phyloP scores from a whole-genome alignment of 1,284 basidiomycete species.

The Golubevia sp. region DNA sequence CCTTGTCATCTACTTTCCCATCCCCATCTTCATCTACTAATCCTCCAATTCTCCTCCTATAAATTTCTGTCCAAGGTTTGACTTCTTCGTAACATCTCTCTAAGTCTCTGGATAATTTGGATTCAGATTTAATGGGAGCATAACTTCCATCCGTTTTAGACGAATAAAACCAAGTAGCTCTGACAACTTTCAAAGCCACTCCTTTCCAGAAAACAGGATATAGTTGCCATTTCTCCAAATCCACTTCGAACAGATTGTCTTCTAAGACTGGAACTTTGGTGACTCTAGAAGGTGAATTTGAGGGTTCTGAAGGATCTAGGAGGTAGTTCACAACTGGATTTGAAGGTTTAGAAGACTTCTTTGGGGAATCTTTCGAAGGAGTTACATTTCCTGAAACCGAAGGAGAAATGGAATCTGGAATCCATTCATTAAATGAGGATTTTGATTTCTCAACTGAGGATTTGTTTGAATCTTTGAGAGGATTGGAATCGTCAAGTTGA shows the following conservation, averaged over 20 bases:
- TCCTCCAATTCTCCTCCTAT: background rate
- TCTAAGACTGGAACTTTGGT: constrained; percentile 50
- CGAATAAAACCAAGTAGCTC: constrained; percentile 55
- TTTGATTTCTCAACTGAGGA: too few relatives aligned
- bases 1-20: background rate
- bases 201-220: constrained; percentile 59
- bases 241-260: constrained; percentile 55
- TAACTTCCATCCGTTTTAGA: constrained; percentile 36
- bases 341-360: too few relatives aligned
- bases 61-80: constrained; percentile 24
- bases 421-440: too few relatives aligned
- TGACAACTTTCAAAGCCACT: constrained; percentile 42
- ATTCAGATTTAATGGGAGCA: constrained; percentile 43
- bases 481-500: too few relatives aligned
- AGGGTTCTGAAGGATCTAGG: constrained; percentile 45
- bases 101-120: constrained; percentile 34
- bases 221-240: constrained; percentile 42
- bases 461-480: too few relatives aligned
- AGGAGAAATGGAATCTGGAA: too few relatives aligned
- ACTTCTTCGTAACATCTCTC: constrained; percentile 33
- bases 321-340: constrained; percentile 30
- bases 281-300: constrained; percentile 10
- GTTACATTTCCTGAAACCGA: too few relatives aligned
- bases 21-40: too few relatives aligned
- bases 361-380: too few relatives aligned